phyloP scores from a whole-genome alignment of 352 stramenopile species.

The Globisporangium uncinulatum region DNA sequence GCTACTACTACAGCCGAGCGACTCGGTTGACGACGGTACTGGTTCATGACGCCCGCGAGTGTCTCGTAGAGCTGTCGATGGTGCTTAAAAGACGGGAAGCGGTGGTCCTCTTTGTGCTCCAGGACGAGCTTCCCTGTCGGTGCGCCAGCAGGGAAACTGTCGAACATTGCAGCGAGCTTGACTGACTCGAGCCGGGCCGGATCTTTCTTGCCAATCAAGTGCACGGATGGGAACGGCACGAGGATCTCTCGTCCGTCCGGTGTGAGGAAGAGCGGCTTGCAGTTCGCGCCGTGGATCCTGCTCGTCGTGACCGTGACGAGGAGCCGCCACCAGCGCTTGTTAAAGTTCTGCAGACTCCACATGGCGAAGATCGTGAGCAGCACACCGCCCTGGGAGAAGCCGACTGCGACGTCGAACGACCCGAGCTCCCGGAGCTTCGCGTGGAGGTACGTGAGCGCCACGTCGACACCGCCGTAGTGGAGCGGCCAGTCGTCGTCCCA shows the following conservation, averaged over 20 bases:
- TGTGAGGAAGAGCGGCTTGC: constrained; percentile 22
- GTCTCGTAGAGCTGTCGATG: constrained; percentile 1
- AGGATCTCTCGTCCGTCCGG: constrained; percentile 22
- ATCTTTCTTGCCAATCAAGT: constrained; percentile 58
- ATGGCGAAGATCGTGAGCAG: constrained; percentile 8
- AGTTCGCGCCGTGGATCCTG: not conserved
- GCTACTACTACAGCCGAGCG: too few species aligned
- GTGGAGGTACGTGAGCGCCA: constrained; percentile 40
- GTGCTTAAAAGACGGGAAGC: constrained; percentile 19
- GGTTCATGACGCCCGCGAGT: not conserved
- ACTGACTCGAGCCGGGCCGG: constrained; percentile 39
- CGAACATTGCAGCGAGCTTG: constrained; percentile 5
- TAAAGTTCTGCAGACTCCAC: not conserved
- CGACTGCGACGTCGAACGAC: constrained; percentile 39
- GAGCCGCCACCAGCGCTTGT: constrained; percentile 26
- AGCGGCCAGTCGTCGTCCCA: constrained; percentile 33
- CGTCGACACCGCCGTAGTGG: constrained; percentile 38
- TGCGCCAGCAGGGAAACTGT: not conserved
- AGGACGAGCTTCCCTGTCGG: constrained; percentile 17
- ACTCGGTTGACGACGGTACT: not conserved
- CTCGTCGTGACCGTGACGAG: constrained; percentile 3
- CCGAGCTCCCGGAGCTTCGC: constrained; percentile 34
- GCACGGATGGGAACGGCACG: constrained; percentile 22
- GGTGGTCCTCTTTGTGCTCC: constrained; percentile 29
- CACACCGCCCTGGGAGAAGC: constrained; percentile 5